Evolutionary conservation across 805 yeast genomes (phyloP), one percentile per base, ranked within the genome.

Genomic region (Suhomyces emberorum): DNA sequence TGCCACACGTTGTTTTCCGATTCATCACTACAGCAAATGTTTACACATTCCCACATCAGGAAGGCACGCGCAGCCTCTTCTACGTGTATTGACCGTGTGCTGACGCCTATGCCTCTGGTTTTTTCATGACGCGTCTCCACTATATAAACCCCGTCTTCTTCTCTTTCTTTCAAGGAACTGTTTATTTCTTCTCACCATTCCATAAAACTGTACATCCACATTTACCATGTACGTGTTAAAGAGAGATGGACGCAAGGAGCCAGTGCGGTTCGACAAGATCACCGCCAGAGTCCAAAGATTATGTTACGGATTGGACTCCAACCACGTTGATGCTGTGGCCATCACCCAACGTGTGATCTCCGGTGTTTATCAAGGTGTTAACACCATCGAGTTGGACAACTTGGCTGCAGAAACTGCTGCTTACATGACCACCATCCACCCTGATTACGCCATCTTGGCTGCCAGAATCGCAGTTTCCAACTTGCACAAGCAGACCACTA

Each of bases 311-410:
- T 76, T 93, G 50, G 96, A 91, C 59, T 74, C 95, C 26, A 76
- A 75, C 32, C 96, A 88, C 62, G 89, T 93, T 42, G 98, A 93
- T 57, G 89, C 98, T 24, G 96, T 86, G 37, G 86, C 93, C 47
- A 88, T 93, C 63, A 91, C 98, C 15, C 98, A 93, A 63, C 77
- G 95, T 57, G 95, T 91, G 51, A 89, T 88, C 45, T 77, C 93
- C 10, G 98, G 98, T 60, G 96, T 93, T 38, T 93, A 91, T 63
- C 95, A 88, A 55, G 98, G 98, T 54, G 98, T 93, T 35, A 88
- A 91, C 54, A 93, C 98, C 37, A 76, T 83, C 43, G 97, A 93
- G 44, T 63, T 68, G 44, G 74, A 68, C 47, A 67, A 68, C 51
- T 65, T 68, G 48, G 89, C 98, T 32, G 97, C 98, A 29, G 98